These are phyloP conservation scores for Vaccinium corymbosum DNA, from an alignment of 148 eudicot species.

Conservation along the genomic window DNA sequence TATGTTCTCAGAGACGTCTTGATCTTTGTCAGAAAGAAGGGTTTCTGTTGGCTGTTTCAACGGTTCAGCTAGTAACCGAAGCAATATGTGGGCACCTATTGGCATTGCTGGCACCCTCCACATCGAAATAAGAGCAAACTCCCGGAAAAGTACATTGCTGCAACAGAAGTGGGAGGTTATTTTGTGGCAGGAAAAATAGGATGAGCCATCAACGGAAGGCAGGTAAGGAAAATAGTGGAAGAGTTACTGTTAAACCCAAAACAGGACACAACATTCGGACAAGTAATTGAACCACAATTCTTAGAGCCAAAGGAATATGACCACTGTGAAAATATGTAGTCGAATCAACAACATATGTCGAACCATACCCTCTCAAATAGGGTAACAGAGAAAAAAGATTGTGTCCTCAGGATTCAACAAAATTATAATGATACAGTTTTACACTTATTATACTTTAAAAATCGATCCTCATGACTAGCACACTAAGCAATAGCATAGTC, in stretches of 20 bases:
- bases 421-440: neutral
- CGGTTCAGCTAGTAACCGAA: conserved; percentile 94
- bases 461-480: neutral
- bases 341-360: neutral
- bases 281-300: neutral
- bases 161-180: conserved; percentile 7
- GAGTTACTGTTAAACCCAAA: neutral
- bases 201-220: neutral
- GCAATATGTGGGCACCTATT: conserved; percentile 83
- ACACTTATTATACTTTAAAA: neutral
- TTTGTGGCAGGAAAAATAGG: neutral
- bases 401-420: neutral
- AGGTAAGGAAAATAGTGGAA: neutral
- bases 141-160: conserved; percentile 90
- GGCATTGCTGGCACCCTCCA: conserved; percentile 97
- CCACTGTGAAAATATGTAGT: neutral
- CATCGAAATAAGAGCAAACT: conserved; percentile 92
- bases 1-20: conserved; percentile 58
- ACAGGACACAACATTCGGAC: neutral
- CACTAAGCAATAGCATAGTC: neutral
- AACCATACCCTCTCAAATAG: neutral
- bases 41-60: conserved; percentile 68
- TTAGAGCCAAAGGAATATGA: neutral
- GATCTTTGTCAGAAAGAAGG: conserved; percentile 48
- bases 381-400: neutral